These are phyloP conservation scores for Annulohypoxylon bovei DNA, from an alignment of 495 filamentous ascomycete species.

Conservation along the genomic window DNA sequence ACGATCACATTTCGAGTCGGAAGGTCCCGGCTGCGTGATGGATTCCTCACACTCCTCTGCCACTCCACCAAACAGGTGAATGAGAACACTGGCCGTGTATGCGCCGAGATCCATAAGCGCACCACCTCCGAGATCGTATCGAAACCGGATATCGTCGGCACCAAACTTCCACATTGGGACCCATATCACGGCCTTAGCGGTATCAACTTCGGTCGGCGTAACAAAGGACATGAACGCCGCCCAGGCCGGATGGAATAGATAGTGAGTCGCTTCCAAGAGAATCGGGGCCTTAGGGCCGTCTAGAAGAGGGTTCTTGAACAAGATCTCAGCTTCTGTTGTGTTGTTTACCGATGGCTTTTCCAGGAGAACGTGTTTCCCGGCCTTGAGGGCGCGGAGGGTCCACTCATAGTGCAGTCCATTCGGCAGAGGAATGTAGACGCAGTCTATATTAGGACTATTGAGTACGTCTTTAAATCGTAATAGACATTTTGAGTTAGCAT, in stretches of 20 bases:
- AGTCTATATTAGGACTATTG: constrained; percentile 60
- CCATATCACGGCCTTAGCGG: constrained; percentile 45
- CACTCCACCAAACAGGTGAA: constrained; percentile 53
- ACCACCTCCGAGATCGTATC: constrained; percentile 66
- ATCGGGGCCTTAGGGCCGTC: constrained; percentile 47
- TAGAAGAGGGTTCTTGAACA: constrained; percentile 58
- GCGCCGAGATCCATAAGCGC: constrained; percentile 66
- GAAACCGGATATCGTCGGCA: constrained; percentile 65
- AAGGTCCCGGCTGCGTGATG: constrained; percentile 42
- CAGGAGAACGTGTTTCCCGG: constrained; percentile 67
- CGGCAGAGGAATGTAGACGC: constrained; percentile 63
- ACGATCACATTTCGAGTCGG: constrained; percentile 52
- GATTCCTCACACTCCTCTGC: constrained; percentile 51
- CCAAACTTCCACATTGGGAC: constrained; percentile 43
- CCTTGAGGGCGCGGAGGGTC: constrained; percentile 59
- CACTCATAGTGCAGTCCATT: constrained; percentile 66
- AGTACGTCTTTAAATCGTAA: constrained; percentile 54
- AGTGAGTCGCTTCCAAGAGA: constrained; percentile 70
- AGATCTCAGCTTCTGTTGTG: constrained; percentile 53
- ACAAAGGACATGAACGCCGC: constrained; percentile 57
- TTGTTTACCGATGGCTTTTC: constrained; percentile 68
- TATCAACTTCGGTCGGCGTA: constrained; percentile 51
- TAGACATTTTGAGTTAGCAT: not conserved
- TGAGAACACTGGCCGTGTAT: constrained; percentile 58
- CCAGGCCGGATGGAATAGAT: constrained; percentile 66